Evolutionary conservation across 768 basidiomycete genomes (phyloP), one percentile per base, ranked within the genome.

Genomic region (Kondoa malvinella): DNA sequence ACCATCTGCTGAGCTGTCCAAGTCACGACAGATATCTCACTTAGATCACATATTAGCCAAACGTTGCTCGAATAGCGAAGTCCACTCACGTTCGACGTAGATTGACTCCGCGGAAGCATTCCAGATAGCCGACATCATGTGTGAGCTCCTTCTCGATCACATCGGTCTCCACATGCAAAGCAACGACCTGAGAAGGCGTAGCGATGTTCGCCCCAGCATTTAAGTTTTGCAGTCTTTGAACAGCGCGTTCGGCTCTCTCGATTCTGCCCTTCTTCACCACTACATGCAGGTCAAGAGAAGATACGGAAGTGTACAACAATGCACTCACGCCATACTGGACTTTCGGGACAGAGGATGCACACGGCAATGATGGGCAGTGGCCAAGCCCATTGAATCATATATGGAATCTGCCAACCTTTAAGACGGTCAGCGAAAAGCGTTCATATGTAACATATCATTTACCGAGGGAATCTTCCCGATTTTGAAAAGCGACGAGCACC

Each of bases 1-100:
- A 8, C 8, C 40, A 50, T 50, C 40, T 50, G 73, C 64, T 77
- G 77, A 34, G 74, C 72, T 21, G 70, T 59, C 76, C 76, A 77
- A 30, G 68, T 71, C 1, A 69, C 64, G 2, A 59, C 32, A 4
- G 73, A 91, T 76, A 91, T 77, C 69, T 78, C 77, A 29, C 78
- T 78, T 21, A 21, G 40, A 50, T 21, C 21, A 8, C 12, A 21
- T 21, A 8, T 50, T 21, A 50, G 40, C 40, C 12, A 50, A 8
- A 50, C 40, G 8, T 50, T 21, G 21, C 40, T 8, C 40, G 21
- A 8, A 50, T 8, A 21, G 21, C 8, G 21, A 21, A 8, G 12
- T 50, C 21, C 8, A 50, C 40, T 50, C 40, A 50, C 40, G 40
- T 50, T 50, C 40, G 8, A 15, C 78, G 69, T 0, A 74, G 66